Evolutionary conservation across 495 filamentous ascomycete species (phyloP).

Genomic region (Aspergillus panamensis): DNA sequence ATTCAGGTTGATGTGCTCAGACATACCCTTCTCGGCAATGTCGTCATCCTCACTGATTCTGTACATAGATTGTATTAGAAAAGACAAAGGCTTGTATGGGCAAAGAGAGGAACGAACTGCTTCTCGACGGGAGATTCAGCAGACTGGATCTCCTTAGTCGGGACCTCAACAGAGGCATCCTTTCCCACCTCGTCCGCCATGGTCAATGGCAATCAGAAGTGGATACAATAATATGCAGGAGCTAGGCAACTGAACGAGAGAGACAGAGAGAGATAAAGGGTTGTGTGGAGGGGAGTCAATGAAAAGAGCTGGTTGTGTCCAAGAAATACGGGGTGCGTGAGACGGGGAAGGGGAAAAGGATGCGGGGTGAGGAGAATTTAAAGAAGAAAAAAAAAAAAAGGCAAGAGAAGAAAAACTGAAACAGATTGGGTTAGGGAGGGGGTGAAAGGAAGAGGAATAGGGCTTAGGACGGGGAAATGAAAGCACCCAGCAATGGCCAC

Average conservation of each 20-base stretch:
- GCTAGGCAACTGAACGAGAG: not conserved
- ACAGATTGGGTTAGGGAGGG: constrained; percentile 1
- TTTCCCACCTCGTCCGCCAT: constrained; percentile 13
- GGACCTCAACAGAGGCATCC: not conserved
- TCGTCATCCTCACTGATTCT: constrained; percentile 24
- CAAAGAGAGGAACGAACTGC: not conserved
- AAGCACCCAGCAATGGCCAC: not conserved
- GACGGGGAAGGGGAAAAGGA: not conserved
- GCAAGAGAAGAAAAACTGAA: not conserved
- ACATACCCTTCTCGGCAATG: constrained; percentile 30
- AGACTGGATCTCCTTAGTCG: constrained; percentile 4
- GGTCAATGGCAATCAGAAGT: constrained; percentile 5
- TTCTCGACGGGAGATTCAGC: constrained; percentile 2
- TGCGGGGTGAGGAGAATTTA: not conserved
- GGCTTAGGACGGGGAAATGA: not conserved
- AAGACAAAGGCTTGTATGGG: not conserved
- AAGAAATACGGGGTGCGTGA: not conserved
- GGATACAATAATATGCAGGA: not conserved
- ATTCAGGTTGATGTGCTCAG: constrained; percentile 47
- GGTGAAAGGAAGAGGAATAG: not conserved
- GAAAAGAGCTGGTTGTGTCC: not conserved
- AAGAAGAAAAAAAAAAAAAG: not conserved
- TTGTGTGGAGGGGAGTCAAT: not conserved
- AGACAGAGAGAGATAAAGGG: not conserved
- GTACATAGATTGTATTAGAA: constrained; percentile 2